Base-by-base conservation (phyloP, 2,329 filamentous ascomycete species). In the Nectriaceae sp. region DNA sequence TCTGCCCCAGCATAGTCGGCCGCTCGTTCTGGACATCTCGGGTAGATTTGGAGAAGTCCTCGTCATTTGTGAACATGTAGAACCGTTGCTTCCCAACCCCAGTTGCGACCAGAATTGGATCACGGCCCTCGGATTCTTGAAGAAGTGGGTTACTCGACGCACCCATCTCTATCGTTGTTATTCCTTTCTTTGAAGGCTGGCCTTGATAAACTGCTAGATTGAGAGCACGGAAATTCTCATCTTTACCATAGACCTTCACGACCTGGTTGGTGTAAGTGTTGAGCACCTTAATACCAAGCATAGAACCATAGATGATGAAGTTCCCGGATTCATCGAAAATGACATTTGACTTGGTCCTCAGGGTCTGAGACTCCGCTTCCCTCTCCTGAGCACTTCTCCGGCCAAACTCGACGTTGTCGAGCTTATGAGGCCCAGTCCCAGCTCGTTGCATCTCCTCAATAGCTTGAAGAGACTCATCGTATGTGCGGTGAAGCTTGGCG, bases 61-160 rank as follows among this genome's bases (percentile, higher is more conserved):
- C 82, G 33, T 96, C 89, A 68, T 97, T 96, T 29, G 90, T 96
- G 70, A 97, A 99, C 84, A 97, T 91, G 78, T 97, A 99, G 73
- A 99, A 99, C 35, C 95, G 88, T 21, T 88, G 83, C 71, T 96
- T 97, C 54, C 86, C 88, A 39, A 89, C 86, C 1, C 86, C 93
- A 0, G 94, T 97, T 10, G 83, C 80, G 38, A 95, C 81, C 6
- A 99, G 76, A 64, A 97, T 93, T 0, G 95, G 92, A 65, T 99
- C 94, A 52, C 92, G 82, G 18, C 85, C 83, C 70, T 97, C 93
- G 2, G 94, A 90, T 74, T 97, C 92, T 64, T 94, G 89, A 3
- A 99, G 80, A 1, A 99, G 79, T 0, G 95, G 94, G 66, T 99
- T 99, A 60, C 83, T 88, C 26, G 90, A 96, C 1, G 95, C 94